Evolutionary conservation across 2,329 filamentous ascomycete genomes (phyloP), one percentile per base, ranked within the genome.

Genomic region (Aspergillus alliaceus): DNA sequence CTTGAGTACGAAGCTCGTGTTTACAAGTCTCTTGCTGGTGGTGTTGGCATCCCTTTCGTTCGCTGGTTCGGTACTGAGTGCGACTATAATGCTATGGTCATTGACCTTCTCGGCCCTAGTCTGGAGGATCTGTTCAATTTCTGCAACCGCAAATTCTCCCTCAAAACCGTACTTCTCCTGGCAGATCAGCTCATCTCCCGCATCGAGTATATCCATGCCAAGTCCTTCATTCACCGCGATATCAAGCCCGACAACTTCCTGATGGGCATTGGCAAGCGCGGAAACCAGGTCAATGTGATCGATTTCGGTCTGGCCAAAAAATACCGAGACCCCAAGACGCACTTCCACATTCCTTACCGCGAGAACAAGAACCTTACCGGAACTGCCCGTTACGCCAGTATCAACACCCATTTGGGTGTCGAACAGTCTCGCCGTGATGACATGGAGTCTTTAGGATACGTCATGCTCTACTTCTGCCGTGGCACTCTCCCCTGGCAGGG

Each of bases 331-430:
- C 95, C 95, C 59, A 99, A 99, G 89, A 98, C 95, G 59, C 93
- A 98, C 81, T 98, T 98, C 83, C 95, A 99, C 80, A 99, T 98
- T 61, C 95, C 95, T 47, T 98, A 99, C 85, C 89, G 95, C 81
- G 95, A 98, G 91, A 98, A 98, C 89, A 98, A 99, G 90, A 98
- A 98, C 86, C 82, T 99, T 79, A 99, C 95, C 54, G 95, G 95
- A 77, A 99, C 95, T 70, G 95, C 95, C 70, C 93, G 95, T 76
- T 99, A 99, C 79, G 95, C 95, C 62, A 96, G 90, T 62, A 99
- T 99, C 82, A 99, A 99, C 84, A 99, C 95, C 60, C 95, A 99
- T 75, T 81, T 98, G 75, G 95, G 95, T 77, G 95, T 98, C 69
- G 93, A 99, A 80, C 95, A 99, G 86, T 98, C 93, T 70, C 93